Evolutionary conservation across 176 grass and related monocot species (phyloP).

Genomic region (Lolium perenne): DNA sequence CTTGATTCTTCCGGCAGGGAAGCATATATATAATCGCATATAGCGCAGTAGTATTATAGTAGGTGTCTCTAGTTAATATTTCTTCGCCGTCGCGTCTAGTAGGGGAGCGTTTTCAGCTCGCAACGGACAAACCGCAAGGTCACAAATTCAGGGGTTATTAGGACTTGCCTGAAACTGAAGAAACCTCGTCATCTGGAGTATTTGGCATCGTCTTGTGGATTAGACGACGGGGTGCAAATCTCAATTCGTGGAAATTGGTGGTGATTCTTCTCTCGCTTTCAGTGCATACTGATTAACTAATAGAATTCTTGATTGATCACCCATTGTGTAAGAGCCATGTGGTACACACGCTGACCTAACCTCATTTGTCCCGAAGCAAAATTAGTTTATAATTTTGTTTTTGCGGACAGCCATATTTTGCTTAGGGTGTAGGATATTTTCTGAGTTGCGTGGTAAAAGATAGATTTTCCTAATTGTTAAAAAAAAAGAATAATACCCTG

Average conservation of each 20-base stretch:
- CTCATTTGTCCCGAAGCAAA: not conserved
- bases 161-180: not conserved
- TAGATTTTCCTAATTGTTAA: not conserved
- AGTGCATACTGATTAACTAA: not conserved
- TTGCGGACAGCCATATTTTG: not conserved
- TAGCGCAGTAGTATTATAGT: not conserved
- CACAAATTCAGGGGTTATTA: not conserved
- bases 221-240: not conserved
- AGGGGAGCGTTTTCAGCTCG: slow-evolving; percentile 30
- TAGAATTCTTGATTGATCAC: not conserved
- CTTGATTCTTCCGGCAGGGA: not conserved
- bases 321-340: not conserved
- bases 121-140: slow-evolving; percentile 40
- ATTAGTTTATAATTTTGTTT: no score
- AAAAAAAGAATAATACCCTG: no score
- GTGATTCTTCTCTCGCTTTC: slow-evolving; percentile 41
- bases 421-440: not conserved
- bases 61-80: not conserved
- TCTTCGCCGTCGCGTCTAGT: slow-evolving; percentile 28
- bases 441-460: not conserved
- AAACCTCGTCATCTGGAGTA: slow-evolving; percentile 21
- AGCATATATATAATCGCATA: not conserved
- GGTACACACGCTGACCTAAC: slow-evolving; percentile 6
- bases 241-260: slow-evolving; percentile 4
- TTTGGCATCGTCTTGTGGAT: slow-evolving; percentile 15